phyloP scores from a whole-genome alignment of 2,329 filamentous ascomycete genomes.

The Aspergillus hortae region DNA sequence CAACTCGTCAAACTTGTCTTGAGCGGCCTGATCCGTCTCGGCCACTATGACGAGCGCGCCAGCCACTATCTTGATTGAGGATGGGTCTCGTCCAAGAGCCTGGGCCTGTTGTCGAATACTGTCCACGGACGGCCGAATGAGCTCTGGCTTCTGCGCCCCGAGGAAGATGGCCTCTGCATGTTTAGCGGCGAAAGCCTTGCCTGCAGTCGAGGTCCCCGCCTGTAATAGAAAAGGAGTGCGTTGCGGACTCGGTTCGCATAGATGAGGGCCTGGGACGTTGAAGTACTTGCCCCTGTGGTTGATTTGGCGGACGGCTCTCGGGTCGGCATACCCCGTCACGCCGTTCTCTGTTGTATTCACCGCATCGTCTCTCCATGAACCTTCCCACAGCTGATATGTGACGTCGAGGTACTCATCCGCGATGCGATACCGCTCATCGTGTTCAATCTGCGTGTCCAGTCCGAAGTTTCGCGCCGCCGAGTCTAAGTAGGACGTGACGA shows the following conservation, averaged over 20 bases:
- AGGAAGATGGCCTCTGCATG: constrained; percentile 48
- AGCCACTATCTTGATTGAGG: constrained; percentile 43
- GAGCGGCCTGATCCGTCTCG: constrained; percentile 43
- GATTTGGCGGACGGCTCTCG: constrained; percentile 34
- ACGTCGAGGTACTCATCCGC: constrained; percentile 49
- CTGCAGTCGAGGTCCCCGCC: constrained; percentile 45
- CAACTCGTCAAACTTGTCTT: constrained; percentile 41
- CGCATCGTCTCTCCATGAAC: constrained; percentile 47
- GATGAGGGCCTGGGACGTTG: constrained; percentile 42
- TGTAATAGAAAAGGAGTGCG: constrained; percentile 48
- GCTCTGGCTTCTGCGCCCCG: constrained; percentile 42
- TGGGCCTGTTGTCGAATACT: constrained; percentile 39
- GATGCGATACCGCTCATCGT: constrained; percentile 49
- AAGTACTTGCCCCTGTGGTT: constrained; percentile 42
- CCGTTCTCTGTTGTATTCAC: constrained; percentile 19
- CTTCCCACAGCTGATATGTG: constrained; percentile 51
- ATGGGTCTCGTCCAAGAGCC: constrained; percentile 36
- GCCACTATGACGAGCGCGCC: constrained; percentile 44
- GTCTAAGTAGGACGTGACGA: constrained; percentile 49
- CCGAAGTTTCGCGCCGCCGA: constrained; percentile 49
- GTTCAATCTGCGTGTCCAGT: constrained; percentile 43
- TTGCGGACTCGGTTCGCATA: constrained; percentile 45
- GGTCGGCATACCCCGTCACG: constrained; percentile 29
- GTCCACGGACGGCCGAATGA: constrained; percentile 41
- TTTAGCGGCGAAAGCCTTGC: constrained; percentile 44